A percentile compares a stretch with the other conserved stretches of the same genome.
phyloP scores from a whole-genome alignment of 192 early-diverging fungal genomes.

The Linderina pennispora region DNA sequence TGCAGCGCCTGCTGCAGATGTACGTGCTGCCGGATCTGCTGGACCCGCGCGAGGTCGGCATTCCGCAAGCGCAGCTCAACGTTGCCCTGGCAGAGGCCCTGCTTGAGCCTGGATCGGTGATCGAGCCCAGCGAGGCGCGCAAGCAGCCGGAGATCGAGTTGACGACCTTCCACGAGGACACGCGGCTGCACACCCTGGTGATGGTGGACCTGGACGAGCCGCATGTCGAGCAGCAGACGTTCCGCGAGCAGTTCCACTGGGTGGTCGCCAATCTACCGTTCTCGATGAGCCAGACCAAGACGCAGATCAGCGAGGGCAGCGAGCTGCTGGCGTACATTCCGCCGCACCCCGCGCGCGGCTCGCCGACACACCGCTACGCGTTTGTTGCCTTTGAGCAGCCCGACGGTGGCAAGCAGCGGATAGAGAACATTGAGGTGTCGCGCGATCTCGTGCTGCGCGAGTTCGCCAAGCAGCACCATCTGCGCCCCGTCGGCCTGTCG shows the following conservation, averaged over 20 bases:
- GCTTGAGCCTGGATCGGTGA: constrained; percentile 25
- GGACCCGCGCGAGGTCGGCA: constrained; percentile 38
- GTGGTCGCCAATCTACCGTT: constrained; percentile 58
- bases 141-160: constrained; percentile 51
- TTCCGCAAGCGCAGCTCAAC: constrained; percentile 37
- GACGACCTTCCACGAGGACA: constrained; percentile 59
- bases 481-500: constrained; percentile 33
- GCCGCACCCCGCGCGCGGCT: constrained; percentile 72
- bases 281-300: constrained; percentile 47
- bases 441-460: constrained; percentile 31
- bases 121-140: constrained; percentile 48
- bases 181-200: constrained; percentile 60
- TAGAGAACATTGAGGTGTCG: constrained; percentile 37
- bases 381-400: constrained; percentile 59
- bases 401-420: constrained; percentile 45
- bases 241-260: constrained; percentile 71
- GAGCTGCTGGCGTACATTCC: constrained; percentile 56
- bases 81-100: constrained; percentile 9
- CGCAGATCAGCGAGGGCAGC: constrained; percentile 34
- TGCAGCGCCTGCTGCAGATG: constrained; percentile 72
- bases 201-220: constrained; percentile 69
- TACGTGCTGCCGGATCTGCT: constrained; percentile 72
- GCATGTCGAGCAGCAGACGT: constrained; percentile 54
- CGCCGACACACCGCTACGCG: constrained; percentile 69
- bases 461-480: constrained; percentile 21